Evolutionary conservation across 352 stramenopile genomes (phyloP).

Genomic region (Peronospora belbahrii): DNA sequence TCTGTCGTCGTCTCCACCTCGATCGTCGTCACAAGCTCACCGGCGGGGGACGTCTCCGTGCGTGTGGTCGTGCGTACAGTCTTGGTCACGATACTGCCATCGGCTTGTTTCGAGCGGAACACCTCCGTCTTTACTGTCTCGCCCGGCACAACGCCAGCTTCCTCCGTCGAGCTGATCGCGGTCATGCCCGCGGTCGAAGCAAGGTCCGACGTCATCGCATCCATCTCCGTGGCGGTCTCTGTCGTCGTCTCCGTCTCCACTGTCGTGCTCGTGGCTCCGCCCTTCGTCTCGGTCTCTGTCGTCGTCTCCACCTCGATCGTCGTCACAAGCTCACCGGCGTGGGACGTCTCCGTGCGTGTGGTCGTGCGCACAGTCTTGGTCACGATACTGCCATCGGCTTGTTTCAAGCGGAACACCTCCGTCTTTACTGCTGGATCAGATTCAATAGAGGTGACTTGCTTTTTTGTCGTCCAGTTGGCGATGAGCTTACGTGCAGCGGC

Average conservation of each 20-base stretch:
- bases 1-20: conserved; percentile 12
- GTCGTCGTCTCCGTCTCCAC: conserved; percentile 12
- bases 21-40: conserved; percentile 12
- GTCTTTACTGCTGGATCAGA: conserved; percentile 4
- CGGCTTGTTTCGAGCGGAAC: conserved; percentile 9
- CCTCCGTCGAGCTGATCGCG: conserved; percentile 9
- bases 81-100: conserved; percentile 14
- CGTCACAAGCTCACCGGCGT: conserved; percentile 4
- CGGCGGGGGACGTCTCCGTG: conserved; percentile 1
- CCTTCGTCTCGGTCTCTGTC: conserved; percentile 7
- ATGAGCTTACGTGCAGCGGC: conserved; percentile 17
- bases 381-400: conserved; percentile 6
- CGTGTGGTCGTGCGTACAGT: conserved; percentile 9
- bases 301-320: conserved; percentile 11
- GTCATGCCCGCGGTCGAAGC: conserved; percentile 8
- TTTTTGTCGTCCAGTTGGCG: conserved; percentile 10
- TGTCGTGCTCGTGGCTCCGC: conserved; percentile 8
- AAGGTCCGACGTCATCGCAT: conserved; percentile 5
- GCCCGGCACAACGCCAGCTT: conserved; percentile 3
- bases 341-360: conserved; percentile 2
- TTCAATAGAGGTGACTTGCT: background rate
- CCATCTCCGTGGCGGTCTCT: conserved; percentile 8
- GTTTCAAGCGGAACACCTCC: conserved; percentile 8
- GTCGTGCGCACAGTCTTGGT: conserved; percentile 12
- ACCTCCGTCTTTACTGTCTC: conserved; percentile 11